Evolutionary conservation across 2,329 filamentous ascomycete species (phyloP), one percentile per base, ranked within the genome.

Genomic region (Pleoardoris graminearum): DNA sequence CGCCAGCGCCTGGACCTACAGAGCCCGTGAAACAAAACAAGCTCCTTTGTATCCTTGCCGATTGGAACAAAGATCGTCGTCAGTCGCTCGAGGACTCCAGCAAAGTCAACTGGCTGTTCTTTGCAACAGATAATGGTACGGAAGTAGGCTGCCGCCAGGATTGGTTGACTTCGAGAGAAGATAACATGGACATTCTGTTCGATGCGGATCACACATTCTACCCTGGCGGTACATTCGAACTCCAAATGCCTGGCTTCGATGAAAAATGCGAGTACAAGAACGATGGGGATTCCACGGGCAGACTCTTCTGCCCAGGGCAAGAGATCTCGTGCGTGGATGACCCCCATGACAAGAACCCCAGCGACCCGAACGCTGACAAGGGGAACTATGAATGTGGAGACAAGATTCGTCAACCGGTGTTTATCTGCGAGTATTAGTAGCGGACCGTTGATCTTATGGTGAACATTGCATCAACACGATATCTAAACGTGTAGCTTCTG

Each of bases 391-490:
- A 22, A 14, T 48, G 45, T 29, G 45, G 45, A n/a, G 33, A 39
- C 17, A 19, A 35, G 11, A 38, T 11, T 14, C 30, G 45, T n/a
- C 45, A 48, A 22, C 45, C 45, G 10, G 45, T 48, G 17, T 48
- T 48, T 21, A 39, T 29, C 11, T 48, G 45, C 22, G 25, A 16
- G 21, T 48, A 25, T 10, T 42, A 80, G 64, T 12, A 10, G 36
- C 8, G 36, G 36, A 16, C n/a, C 32, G 32, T 35, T 35, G 11
- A 35, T 35, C 25, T 27, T 27, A 27, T 27, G 25, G 25, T 10
- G 25, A 27, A 10, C 25, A 27, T 27, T 27, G 25, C 25, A 27
- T 27, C 25, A 27, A 27, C 25, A 27, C 25, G 25, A 27, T 27
- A 27, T 27, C 5, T 27, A 27, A 27, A 27, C 25, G 25, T 27